phyloP scores from a whole-genome alignment of 371 early-diverging fungal genomes.

The Fennellomyces sp. region DNA sequence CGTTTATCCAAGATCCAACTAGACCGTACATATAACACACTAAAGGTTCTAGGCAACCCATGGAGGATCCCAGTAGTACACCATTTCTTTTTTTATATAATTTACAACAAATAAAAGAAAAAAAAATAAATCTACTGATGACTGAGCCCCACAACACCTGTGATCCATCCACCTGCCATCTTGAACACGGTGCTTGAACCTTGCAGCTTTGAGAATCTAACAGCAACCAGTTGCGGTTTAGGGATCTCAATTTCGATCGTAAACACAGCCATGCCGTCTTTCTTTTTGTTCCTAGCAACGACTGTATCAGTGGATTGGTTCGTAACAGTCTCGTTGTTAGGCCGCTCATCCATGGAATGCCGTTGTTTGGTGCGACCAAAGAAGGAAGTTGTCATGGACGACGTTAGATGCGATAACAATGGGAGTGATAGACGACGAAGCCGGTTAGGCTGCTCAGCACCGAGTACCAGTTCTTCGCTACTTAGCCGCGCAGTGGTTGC shows the following conservation, averaged over 20 bases:
- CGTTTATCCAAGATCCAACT: no score
- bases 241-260: slow-evolving; percentile 29
- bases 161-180: slow-evolving; percentile 49
- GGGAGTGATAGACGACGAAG: slow-evolving; percentile 33
- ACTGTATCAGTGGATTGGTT: neutral
- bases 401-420: slow-evolving; percentile 39
- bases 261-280: slow-evolving; percentile 39
- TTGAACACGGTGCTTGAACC: slow-evolving; percentile 47
- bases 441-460: slow-evolving; percentile 8
- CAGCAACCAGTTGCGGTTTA: slow-evolving; percentile 9
- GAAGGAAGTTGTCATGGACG: slow-evolving; percentile 47
- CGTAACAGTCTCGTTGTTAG: neutral
- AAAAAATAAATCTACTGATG: neutral
- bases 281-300: slow-evolving; percentile 19
- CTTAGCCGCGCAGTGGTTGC: slow-evolving; percentile 7
- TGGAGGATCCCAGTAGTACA: neutral
- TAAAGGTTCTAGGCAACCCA: no score
- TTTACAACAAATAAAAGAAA: neutral
- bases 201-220: slow-evolving; percentile 43
- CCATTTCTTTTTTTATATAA: neutral
- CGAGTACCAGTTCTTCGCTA: slow-evolving; percentile 6
- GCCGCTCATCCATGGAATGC: slow-evolving; percentile 29
- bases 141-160: slow-evolving; percentile 34
- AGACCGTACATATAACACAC: no score
- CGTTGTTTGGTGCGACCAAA: slow-evolving; percentile 36